Conservation (phyloP, 495 filamentous ascomycete genomes). For the Annulohypoxylon nitens region DNA sequence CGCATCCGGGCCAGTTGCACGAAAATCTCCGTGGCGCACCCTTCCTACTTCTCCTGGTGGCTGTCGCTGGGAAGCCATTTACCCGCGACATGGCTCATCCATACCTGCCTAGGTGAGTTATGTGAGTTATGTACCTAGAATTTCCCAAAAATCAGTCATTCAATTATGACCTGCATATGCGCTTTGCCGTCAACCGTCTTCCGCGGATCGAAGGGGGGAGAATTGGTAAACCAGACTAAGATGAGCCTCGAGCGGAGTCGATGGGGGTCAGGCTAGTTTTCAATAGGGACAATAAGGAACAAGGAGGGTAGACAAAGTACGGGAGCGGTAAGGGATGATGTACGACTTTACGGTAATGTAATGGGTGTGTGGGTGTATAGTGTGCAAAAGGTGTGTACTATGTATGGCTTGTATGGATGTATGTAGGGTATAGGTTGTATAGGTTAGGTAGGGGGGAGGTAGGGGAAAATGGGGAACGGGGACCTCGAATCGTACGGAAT, state of each 20-base stretch:
- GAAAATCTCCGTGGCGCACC: constrained; percentile 71
- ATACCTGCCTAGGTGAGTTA: constrained; percentile 11
- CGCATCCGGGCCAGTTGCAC: constrained; percentile 86
- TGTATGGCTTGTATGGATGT: too few relatives aligned
- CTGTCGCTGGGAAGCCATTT: constrained; percentile 52
- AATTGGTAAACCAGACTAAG: constrained; percentile 30
- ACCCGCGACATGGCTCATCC: constrained; percentile 50
- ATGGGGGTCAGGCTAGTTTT: constrained; percentile 52
- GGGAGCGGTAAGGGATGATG: constrained; percentile 3
- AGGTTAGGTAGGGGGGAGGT: too few relatives aligned
- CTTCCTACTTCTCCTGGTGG: constrained; percentile 56
- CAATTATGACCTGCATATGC: constrained; percentile 44
- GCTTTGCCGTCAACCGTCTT: constrained; percentile 32
- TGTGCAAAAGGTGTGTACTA: too few relatives aligned
- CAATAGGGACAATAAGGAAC: constrained; percentile 62
- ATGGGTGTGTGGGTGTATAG: too few relatives aligned
- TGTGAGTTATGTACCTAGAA: too few relatives aligned
- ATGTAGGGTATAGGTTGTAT: too few relatives aligned
- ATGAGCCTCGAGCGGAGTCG: constrained; percentile 34
- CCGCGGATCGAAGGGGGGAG: constrained; percentile 27
- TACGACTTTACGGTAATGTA: too few relatives aligned
- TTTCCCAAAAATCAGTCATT: constrained; percentile 10
- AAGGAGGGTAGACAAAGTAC: constrained; percentile 52
- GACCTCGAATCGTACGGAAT: neutral
- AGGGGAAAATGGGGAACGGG: too few relatives aligned